These are phyloP conservation scores for Candida nitratophila DNA, from an alignment of 805 yeast genomes.

Conservation along the genomic window DNA sequence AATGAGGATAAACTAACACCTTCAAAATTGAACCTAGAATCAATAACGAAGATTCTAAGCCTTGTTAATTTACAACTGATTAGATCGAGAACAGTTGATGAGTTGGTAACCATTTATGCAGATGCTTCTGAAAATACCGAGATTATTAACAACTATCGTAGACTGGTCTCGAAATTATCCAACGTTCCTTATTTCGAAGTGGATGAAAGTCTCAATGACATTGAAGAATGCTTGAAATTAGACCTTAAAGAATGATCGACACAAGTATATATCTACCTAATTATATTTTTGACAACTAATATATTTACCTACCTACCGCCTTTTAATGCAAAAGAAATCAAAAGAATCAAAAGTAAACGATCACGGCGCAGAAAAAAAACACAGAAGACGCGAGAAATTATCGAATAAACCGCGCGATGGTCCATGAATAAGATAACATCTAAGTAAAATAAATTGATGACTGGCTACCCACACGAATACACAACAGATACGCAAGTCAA, in stretches of 20 bases:
- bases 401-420: too few species aligned
- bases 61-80: slow-evolving; percentile 48
- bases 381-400: too few species aligned
- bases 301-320: too few species aligned
- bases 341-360: too few species aligned
- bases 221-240: slow-evolving; percentile 28
- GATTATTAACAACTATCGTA: slow-evolving; percentile 60
- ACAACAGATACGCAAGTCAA: too few species aligned
- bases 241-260: slow-evolving; percentile 9
- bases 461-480: too few species aligned
- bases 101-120: slow-evolving; percentile 27
- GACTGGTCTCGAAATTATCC: slow-evolving; percentile 62
- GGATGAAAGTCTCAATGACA: slow-evolving; percentile 58
- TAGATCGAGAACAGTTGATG: slow-evolving; percentile 47
- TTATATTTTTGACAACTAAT: too few species aligned
- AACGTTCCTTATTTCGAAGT: slow-evolving; percentile 62
- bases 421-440: too few species aligned
- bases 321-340: too few species aligned
- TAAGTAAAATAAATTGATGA: too few species aligned
- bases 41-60: slow-evolving; percentile 26
- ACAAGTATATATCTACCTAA: too few species aligned
- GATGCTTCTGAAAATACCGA: slow-evolving; percentile 38
- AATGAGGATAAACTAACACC: slow-evolving; percentile 13
- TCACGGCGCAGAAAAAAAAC: too few species aligned
- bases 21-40: slow-evolving; percentile 15